Evolutionary conservation across 192 early-diverging fungal species (phyloP), one percentile per base, ranked within the genome.

Genomic region (Backusella tuberculispora): DNA sequence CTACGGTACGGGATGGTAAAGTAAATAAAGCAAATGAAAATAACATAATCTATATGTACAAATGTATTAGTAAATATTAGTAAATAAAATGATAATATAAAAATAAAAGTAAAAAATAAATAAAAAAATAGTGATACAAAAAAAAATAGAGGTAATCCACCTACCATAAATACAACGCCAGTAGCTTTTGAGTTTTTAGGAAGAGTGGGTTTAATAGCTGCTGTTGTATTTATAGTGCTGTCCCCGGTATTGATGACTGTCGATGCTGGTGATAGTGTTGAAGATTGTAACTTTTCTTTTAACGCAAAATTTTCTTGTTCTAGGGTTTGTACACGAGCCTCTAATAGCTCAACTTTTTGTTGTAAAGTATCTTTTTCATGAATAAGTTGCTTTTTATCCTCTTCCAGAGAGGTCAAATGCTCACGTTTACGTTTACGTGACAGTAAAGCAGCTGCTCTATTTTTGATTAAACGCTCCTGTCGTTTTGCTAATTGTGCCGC

Each of bases 381-480:
- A 63, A 74, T 74, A 13, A 92, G 77, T 6, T 80, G 14, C 29
- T 89, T 76, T 5, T 83, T 83, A 37, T 88, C 83, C 10, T 80
- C 80, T 77, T 95, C 95, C 13, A 97, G 85, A n/a, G 83, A 80
- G 63, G 84, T 87, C 69, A 95, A 77, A 66, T 96, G 95, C 60
- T 97, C 95, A 46, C 94, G 88, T 83, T 98, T 96, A 60, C 95
- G 88, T 83, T 95, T 96, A 44, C 96, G 89, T 14, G 92, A 94
- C 69, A 94, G 79, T 42, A 95, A 82, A 12, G 96, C 96, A 0
- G 94, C 93, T 4, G 93, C 95, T 13, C 96, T 90, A 81, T 98
- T 98, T 85, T 96, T 96, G 67, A 98, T 95, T 73, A 98, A 78
- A 41, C 96, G 85, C 73, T 95, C 92, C 75, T 95, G 92, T 29